Percentiles rank a stretch among this genome's conserved stretches.
These are phyloP conservation scores for Beauveria rudraprayagi DNA, from an alignment of 2,329 filamentous ascomycete genomes.

Conservation along the genomic window DNA sequence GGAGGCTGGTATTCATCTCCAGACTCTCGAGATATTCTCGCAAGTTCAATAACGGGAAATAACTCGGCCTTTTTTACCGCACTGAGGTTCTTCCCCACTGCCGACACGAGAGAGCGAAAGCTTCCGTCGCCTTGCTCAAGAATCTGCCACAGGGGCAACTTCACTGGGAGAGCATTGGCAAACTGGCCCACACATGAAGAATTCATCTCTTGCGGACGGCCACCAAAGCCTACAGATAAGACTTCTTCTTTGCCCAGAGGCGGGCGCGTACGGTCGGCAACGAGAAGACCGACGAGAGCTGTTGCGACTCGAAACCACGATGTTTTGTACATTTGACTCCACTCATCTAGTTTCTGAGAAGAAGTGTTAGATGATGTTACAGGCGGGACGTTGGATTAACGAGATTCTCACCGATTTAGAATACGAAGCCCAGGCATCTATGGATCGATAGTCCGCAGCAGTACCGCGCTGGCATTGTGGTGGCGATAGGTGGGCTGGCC, in stretches of 20 bases:
- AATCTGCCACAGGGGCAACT: conserved; percentile 11
- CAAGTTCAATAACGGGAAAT: conserved; percentile 10
- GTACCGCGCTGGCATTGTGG: neutral
- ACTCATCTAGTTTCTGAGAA: conserved; percentile 3
- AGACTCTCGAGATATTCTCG: conserved; percentile 1
- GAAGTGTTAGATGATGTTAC: neutral
- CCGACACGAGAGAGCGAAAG: conserved; percentile 11
- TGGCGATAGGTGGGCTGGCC: neutral
- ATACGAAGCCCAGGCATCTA: neutral
- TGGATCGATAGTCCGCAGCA: neutral
- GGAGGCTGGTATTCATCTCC: conserved; percentile 12
- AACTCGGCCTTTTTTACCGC: conserved; percentile 13
- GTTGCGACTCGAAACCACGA: conserved; percentile 13
- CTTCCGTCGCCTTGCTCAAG: neutral
- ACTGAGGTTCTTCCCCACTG: conserved; percentile 13
- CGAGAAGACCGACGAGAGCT: conserved; percentile 9
- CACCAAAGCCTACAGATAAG: conserved; percentile 10
- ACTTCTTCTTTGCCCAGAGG: conserved; percentile 11
- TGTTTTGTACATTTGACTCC: no score
- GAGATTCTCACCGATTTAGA: neutral
- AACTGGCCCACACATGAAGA: conserved; percentile 12
- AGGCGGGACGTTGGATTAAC: neutral
- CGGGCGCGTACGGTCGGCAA: conserved; percentile 9
- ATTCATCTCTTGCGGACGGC: conserved; percentile 1
- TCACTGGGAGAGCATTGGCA: conserved; percentile 13